Conservation (phyloP, 768 basidiomycete genomes). For the Strobilomyces confusus region DNA sequence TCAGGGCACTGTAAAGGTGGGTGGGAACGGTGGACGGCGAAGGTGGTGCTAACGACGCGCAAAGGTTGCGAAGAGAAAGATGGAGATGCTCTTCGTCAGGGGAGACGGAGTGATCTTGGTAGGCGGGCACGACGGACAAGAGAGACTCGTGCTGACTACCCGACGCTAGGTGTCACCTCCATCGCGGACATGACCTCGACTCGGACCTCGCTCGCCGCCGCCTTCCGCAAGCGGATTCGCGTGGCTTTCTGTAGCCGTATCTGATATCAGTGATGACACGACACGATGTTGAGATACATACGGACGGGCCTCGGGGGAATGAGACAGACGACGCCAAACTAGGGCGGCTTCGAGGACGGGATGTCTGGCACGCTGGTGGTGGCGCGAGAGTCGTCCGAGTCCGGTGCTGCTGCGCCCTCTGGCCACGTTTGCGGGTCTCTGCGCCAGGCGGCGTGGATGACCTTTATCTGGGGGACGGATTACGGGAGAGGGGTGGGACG, state of each 20-base stretch:
- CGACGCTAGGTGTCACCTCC: slow-evolving; percentile 70
- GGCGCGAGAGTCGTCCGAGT: slow-evolving; percentile 49
- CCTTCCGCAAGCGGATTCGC: slow-evolving; percentile 11
- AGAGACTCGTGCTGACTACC: slow-evolving; percentile 10
- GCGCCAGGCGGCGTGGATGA: slow-evolving; percentile 72
- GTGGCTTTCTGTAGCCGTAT: slow-evolving; percentile 5
- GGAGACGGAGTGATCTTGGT: slow-evolving; percentile 97
- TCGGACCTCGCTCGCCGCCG: slow-evolving; percentile 18
- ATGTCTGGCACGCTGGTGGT: not conserved
- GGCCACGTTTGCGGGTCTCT: slow-evolving; percentile 75
- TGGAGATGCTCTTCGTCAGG: slow-evolving; percentile 97
- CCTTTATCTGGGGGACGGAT: slow-evolving; percentile 51
- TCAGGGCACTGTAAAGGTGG: slow-evolving; percentile 65
- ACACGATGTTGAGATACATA: not conserved
- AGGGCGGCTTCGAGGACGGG: slow-evolving; percentile 2
- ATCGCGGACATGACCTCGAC: slow-evolving; percentile 57
- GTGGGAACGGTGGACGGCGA: not conserved
- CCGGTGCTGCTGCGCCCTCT: slow-evolving; percentile 51
- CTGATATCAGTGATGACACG: not conserved
- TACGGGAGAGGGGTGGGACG: not conserved
- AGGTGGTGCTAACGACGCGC: not conserved
- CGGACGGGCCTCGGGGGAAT: not conserved
- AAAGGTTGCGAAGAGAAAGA: slow-evolving; percentile 87
- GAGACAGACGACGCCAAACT: not conserved
- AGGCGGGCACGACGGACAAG: slow-evolving; percentile 24